A percentile compares a stretch with the other conserved stretches of the same genome.
Evolutionary conservation across 2,329 filamentous ascomycete genomes (phyloP).

Genomic region (Phialophora macrospora): DNA sequence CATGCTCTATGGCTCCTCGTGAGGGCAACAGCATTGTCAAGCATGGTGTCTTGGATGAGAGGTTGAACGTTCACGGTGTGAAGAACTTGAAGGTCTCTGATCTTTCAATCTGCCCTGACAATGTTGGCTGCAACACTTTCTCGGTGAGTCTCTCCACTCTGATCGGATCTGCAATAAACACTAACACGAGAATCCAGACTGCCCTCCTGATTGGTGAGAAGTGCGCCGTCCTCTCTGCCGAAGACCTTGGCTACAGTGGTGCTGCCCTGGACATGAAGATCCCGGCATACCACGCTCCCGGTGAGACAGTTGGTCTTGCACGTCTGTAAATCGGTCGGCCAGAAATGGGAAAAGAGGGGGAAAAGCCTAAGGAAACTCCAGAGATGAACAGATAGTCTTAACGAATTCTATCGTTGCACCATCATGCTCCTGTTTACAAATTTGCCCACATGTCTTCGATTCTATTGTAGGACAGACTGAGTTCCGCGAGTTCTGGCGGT

Average conservation of each 20-base stretch:
- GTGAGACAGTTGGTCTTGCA: constrained; percentile 43
- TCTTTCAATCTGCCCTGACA: constrained; percentile 76
- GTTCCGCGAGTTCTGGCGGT: too few species aligned
- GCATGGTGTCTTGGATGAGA: constrained; percentile 76
- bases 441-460: neutral
- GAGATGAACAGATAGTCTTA: neutral
- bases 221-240: constrained; percentile 69
- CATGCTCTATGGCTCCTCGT: constrained; percentile 76
- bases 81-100: constrained; percentile 79
- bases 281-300: constrained; percentile 60
- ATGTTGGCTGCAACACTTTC: constrained; percentile 72
- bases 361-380: neutral
- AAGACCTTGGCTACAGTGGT: constrained; percentile 76
- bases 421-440: neutral
- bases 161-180: constrained; percentile 45
- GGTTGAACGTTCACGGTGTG: constrained; percentile 77
- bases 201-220: constrained; percentile 78
- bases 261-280: constrained; percentile 77
- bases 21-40: constrained; percentile 81
- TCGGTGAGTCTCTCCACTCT: constrained; percentile 43
- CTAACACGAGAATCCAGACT: constrained; percentile 53
- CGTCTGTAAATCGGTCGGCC: constrained; percentile 38
- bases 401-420: neutral
- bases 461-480: neutral
- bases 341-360: constrained; percentile 1